A percentile compares a stretch with the other conserved stretches of the same genome.
These are phyloP conservation scores for Microcera coccophila DNA, from an alignment of 2,329 filamentous ascomycete species.

Conservation along the genomic window DNA sequence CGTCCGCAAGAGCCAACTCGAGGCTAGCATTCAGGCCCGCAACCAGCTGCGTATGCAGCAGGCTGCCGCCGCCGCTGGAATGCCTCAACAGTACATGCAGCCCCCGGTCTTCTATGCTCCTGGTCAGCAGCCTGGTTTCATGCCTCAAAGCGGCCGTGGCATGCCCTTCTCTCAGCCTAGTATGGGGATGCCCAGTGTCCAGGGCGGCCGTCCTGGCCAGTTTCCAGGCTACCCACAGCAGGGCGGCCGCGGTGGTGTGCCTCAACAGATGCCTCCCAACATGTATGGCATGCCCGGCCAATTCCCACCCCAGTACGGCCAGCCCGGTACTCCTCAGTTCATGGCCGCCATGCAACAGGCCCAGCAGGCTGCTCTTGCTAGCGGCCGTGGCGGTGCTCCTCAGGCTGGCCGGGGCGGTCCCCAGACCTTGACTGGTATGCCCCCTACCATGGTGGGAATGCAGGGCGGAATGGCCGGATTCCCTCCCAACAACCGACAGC, in stretches of 20 bases:
- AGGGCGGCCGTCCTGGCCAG: conserved; percentile 78
- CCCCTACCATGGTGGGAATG: conserved; percentile 56
- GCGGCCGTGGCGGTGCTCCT: conserved; percentile 61
- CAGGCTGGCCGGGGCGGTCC: conserved; percentile 63
- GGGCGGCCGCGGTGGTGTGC: conserved; percentile 80
- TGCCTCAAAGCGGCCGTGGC: conserved; percentile 60
- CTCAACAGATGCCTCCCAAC: conserved; percentile 82
- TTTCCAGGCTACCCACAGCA: conserved; percentile 84
- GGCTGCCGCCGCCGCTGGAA: conserved; percentile 82
- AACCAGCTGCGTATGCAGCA: conserved; percentile 99
- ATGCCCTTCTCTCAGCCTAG: conserved; percentile 63
- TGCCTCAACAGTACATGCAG: conserved; percentile 85
- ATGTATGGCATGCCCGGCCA: conserved; percentile 79
- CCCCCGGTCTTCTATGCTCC: conserved; percentile 89
- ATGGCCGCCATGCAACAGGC: conserved; percentile 80
- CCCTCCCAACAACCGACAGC: conserved; percentile 54
- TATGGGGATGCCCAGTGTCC: conserved; percentile 66
- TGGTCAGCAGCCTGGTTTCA: conserved; percentile 70
- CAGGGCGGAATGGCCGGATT: conserved; percentile 53
- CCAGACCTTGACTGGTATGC: conserved; percentile 65
- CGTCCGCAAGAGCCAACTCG: conserved; percentile 97
- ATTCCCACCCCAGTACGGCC: conserved; percentile 75
- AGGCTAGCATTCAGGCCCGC: conserved; percentile 97
- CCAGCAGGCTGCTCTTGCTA: conserved; percentile 57
- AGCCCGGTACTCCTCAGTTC: conserved; percentile 75